Evolutionary conservation across 306 rosid genomes (phyloP).

Genomic region (Quercus suber): DNA sequence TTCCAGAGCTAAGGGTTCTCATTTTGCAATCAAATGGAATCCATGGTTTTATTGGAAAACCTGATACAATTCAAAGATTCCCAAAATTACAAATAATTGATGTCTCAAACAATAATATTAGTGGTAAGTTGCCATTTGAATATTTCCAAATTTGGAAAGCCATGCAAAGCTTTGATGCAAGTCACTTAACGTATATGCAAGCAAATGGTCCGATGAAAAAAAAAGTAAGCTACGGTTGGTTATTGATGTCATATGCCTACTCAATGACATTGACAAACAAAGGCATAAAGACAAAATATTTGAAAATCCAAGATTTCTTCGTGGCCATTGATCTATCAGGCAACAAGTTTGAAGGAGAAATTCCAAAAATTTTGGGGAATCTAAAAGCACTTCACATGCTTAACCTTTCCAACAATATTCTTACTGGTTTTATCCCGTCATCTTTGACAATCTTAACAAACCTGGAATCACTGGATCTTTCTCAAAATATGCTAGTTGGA

Average conservation of each 20-base stretch:
- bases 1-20: not conserved
- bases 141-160: too few species aligned
- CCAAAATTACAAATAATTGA: not conserved
- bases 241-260: rapidly evolving
- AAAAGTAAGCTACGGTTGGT: too few species aligned
- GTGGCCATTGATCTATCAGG: not conserved
- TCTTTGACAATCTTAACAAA: too few species aligned
- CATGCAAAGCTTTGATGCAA: not conserved
- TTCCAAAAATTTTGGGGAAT: too few species aligned
- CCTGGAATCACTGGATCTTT: too few species aligned
- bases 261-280: not conserved
- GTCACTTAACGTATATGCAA: too few species aligned
- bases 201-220: too few species aligned
- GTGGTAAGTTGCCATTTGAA: not conserved
- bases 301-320: not conserved
- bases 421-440: too few species aligned
- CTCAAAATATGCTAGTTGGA: not conserved
- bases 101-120: not conserved
- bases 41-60: not conserved
- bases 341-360: not conserved
- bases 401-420: too few species aligned
- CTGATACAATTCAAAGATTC: too few species aligned
- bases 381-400: too few species aligned
- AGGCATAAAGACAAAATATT: too few species aligned
- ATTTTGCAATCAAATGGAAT: not conserved